Evolutionary conservation across 1,139 yeast genomes (phyloP).

Genomic region (Scheffersomyces lignicola): DNA sequence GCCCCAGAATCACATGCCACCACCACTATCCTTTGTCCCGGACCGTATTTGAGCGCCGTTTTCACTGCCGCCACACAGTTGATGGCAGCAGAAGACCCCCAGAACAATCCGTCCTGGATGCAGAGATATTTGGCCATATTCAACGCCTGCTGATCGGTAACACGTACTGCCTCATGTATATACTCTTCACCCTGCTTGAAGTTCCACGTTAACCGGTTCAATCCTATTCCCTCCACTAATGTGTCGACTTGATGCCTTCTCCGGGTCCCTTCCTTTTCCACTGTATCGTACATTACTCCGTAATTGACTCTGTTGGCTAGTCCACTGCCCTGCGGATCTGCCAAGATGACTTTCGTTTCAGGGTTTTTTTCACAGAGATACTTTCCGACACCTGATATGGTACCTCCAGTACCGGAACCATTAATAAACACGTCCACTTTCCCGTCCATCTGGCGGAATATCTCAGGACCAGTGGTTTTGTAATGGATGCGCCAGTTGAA

Average conservation of each 20-base stretch:
- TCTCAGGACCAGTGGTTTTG: conserved; percentile 87
- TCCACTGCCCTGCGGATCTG: conserved; percentile 97
- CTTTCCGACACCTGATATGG: conserved; percentile 84
- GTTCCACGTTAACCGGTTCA: conserved; percentile 82
- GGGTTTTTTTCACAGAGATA: conserved; percentile 57
- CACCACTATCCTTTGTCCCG: conserved; percentile 77
- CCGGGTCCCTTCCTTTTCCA: conserved; percentile 89
- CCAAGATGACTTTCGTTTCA: conserved; percentile 53
- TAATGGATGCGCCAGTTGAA: conserved; percentile 87
- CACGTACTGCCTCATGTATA: conserved; percentile 80
- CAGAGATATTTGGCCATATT: conserved; percentile 86
- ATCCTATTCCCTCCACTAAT: conserved; percentile 88
- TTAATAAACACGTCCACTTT: conserved; percentile 74
- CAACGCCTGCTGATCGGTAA: conserved; percentile 75
- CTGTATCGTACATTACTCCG: conserved; percentile 91
- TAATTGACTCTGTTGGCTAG: conserved; percentile 77
- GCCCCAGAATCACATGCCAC: conserved; percentile 92
- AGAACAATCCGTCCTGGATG: conserved; percentile 81
- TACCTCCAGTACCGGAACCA: conserved; percentile 76
- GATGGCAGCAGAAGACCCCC: conserved; percentile 90
- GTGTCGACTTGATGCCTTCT: conserved; percentile 97
- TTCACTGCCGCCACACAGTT: conserved; percentile 88
- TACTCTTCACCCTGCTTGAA: conserved; percentile 67
- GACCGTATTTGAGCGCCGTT: conserved; percentile 55
- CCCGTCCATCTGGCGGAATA: conserved; percentile 63